phyloP scores from a whole-genome alignment of 306 rosid genomes.

The Trifolium repens region DNA sequence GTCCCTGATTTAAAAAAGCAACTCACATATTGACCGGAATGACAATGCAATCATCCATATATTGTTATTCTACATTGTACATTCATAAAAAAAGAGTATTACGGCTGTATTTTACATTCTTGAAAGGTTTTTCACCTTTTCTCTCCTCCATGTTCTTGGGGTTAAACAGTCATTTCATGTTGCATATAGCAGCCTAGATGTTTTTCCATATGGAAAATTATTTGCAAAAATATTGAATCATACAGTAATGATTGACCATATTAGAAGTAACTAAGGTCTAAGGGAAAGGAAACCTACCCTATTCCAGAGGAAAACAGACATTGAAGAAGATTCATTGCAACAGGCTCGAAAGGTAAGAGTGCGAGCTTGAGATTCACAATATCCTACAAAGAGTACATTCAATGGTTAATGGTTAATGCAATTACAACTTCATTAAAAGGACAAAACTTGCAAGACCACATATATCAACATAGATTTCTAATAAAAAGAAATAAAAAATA shows the following conservation, averaged over 20 bases:
- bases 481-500: background rate
- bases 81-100: background rate
- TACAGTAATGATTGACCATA: background rate
- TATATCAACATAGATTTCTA: constrained; percentile 4
- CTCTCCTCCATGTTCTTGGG: background rate
- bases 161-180: background rate
- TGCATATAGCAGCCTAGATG: background rate
- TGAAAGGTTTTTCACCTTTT: no score
- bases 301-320: constrained; percentile 79
- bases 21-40: background rate
- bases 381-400: constrained; percentile 53
- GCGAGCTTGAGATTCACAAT: constrained; percentile 66
- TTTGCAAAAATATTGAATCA: background rate
- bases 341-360: constrained; percentile 79
- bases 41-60: constrained; percentile 19
- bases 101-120: no score
- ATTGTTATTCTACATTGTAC: background rate
- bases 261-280: background rate
- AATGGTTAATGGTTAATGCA: constrained; percentile 12
- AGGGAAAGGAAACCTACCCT: constrained; percentile 53
- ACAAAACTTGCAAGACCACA: constrained; percentile 23
- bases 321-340: constrained; percentile 82
- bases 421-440: background rate
- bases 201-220: constrained; percentile 4
- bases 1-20: background rate